phyloP scores from a whole-genome alignment of 2,329 filamentous ascomycete species.

The Fusarium virguliforme region DNA sequence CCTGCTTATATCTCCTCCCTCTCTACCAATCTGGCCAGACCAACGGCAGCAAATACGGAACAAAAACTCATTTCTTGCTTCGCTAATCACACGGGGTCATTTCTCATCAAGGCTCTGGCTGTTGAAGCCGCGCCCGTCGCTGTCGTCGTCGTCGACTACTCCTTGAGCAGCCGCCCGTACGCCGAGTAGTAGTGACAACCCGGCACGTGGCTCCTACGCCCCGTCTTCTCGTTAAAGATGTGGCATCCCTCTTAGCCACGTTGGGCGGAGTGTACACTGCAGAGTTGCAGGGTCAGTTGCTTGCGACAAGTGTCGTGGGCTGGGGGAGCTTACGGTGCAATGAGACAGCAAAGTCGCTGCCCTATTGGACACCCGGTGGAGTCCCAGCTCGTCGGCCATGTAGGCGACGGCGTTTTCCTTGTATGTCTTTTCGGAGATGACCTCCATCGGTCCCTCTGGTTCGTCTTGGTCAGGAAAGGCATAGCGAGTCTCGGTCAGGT shows the following conservation, averaged over 20 bases:
- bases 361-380: conserved; percentile 88
- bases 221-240: conserved; percentile 84
- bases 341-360: conserved; percentile 84
- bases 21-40: conserved; percentile 20
- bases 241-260: conserved; percentile 84
- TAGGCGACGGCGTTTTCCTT: conserved; percentile 84
- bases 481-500: conserved; percentile 86
- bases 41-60: conserved; percentile 23
- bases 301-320: conserved; percentile 52
- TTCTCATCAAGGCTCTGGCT: conserved; percentile 38
- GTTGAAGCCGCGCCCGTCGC: conserved; percentile 13
- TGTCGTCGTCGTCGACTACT: conserved; percentile 41
- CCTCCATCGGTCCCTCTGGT: conserved; percentile 70
- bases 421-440: conserved; percentile 79
- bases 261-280: conserved; percentile 90
- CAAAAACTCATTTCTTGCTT: conserved; percentile 22
- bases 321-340: conserved; percentile 74
- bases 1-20: neutral
- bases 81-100: conserved; percentile 45
- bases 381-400: conserved; percentile 90
- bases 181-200: conserved; percentile 82
- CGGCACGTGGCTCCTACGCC: conserved; percentile 79
- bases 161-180: conserved; percentile 67
- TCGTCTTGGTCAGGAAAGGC: conserved; percentile 73
- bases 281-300: conserved; percentile 51